A percentile compares a stretch with the other conserved stretches of the same genome.
Evolutionary conservation across 805 yeast species (phyloP).

Genomic region (Yamadazyma scolyti): DNA sequence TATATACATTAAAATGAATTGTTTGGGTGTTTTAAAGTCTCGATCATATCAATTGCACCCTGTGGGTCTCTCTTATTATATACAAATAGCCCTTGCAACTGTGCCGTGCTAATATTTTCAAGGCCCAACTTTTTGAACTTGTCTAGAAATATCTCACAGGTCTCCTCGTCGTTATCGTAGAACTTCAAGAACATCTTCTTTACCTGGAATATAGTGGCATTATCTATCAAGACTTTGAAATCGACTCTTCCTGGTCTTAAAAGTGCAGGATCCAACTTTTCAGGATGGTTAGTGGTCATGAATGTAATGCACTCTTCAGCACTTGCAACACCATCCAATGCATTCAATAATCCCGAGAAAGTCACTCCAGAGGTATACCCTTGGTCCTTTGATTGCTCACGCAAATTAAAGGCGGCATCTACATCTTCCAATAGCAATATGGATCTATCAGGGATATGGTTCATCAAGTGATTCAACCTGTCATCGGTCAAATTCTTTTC

Average conservation of each 20-base stretch:
- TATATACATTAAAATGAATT: constrained; percentile 6
- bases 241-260: constrained; percentile 95
- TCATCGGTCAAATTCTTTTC: constrained; percentile 94
- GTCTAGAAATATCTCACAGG: constrained; percentile 49
- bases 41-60: constrained; percentile 67
- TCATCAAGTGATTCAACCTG: constrained; percentile 90
- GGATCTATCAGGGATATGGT: constrained; percentile 89
- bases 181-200: constrained; percentile 82
- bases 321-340: constrained; percentile 95
- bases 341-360: constrained; percentile 88
- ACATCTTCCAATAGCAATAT: constrained; percentile 85
- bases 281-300: constrained; percentile 99
- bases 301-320: constrained; percentile 95
- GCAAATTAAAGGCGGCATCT: constrained; percentile 89
- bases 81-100: constrained; percentile 91
- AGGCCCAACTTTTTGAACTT: constrained; percentile 46
- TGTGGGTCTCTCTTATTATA: constrained; percentile 82
- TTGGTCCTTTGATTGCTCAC: constrained; percentile 71
- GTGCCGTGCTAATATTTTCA: constrained; percentile 76
- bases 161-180: constrained; percentile 58
- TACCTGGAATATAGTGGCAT: constrained; percentile 83
- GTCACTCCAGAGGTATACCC: constrained; percentile 90
- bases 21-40: constrained; percentile 32
- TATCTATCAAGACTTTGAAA: constrained; percentile 73
- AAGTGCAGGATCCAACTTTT: constrained; percentile 86